A percentile compares a stretch with the other conserved stretches of the same genome.
These are phyloP conservation scores for Leccinum insolens DNA, from an alignment of 1,284 basidiomycete species.

Conservation along the genomic window DNA sequence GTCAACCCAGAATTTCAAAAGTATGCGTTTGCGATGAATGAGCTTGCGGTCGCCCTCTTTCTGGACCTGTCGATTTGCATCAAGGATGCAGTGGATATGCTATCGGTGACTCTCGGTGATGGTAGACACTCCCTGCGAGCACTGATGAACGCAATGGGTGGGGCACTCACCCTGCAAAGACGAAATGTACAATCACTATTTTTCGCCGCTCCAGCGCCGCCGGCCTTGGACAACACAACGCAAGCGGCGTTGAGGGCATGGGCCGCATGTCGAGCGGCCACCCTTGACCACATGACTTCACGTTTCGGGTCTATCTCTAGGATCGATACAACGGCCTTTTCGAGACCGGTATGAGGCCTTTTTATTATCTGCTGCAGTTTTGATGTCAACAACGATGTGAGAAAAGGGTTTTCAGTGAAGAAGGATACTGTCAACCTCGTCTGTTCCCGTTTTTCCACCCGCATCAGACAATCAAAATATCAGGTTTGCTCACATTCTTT, in stretches of 20 bases:
- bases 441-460: too few species aligned
- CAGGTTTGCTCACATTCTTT: too few species aligned
- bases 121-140: conserved; percentile 39
- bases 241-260: conserved; percentile 47
- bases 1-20: too few species aligned
- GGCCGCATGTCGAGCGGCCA: conserved; percentile 41
- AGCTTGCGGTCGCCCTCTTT: conserved; percentile 43
- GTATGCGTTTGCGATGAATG: too few species aligned
- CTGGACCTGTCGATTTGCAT: conserved; percentile 44
- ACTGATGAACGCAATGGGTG: conserved; percentile 43
- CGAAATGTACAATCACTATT: conserved; percentile 39
- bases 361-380: too few species aligned
- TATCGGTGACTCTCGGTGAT: conserved; percentile 32
- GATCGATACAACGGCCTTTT: conserved; percentile 25
- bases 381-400: too few species aligned
- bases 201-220: conserved; percentile 31
- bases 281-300: conserved; percentile 21
- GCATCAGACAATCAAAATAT: too few species aligned
- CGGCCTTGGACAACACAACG: conserved; percentile 14
- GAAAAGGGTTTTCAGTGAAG: too few species aligned
- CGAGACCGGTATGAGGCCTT: conserved; percentile 16
- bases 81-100: conserved; percentile 46
- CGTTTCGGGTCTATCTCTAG: conserved; percentile 20
- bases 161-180: conserved; percentile 33
- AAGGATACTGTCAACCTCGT: too few species aligned